phyloP scores from a whole-genome alignment of 352 stramenopile genomes.

The Phytophthora niederhauseri region DNA sequence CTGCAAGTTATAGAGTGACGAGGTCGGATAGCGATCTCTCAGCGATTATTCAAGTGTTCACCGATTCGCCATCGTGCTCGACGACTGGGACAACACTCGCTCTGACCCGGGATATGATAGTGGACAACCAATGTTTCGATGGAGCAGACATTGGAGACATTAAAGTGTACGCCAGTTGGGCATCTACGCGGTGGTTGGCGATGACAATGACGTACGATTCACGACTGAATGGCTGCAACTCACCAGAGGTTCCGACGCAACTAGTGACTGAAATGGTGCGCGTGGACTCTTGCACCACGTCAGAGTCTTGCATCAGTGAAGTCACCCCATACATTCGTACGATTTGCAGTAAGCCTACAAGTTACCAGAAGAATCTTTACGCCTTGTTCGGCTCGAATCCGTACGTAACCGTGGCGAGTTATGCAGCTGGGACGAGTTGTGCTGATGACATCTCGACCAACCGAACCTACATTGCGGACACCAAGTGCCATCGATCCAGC shows the following conservation, averaged over 20 bases:
- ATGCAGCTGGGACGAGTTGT: conserved; percentile 11
- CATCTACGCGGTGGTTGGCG: background rate
- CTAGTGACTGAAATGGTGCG: background rate
- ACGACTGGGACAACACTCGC: background rate
- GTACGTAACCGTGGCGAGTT: conserved; percentile 16
- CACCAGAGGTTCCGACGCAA: background rate
- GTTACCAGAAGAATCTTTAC: conserved; percentile 7
- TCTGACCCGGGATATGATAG: background rate
- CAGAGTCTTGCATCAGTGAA: background rate
- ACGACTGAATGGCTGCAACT: background rate
- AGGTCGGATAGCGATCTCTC: background rate
- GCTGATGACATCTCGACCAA: background rate
- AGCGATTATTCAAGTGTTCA: background rate
- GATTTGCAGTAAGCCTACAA: conserved; percentile 3
- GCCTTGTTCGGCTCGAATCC: conserved; percentile 7
- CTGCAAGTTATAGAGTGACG: conserved; percentile 7
- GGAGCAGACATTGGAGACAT: background rate
- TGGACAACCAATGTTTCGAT: background rate
- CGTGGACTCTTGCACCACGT: background rate
- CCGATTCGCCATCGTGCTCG: background rate
- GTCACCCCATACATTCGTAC: conserved; percentile 1
- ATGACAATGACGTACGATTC: conserved; percentile 9
- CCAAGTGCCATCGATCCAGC: conserved; percentile 16
- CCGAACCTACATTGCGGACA: conserved; percentile 10
- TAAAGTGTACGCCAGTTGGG: conserved; percentile 7